phyloP scores from a whole-genome alignment of 768 basidiomycete genomes.

The Termitomyces sp. region DNA sequence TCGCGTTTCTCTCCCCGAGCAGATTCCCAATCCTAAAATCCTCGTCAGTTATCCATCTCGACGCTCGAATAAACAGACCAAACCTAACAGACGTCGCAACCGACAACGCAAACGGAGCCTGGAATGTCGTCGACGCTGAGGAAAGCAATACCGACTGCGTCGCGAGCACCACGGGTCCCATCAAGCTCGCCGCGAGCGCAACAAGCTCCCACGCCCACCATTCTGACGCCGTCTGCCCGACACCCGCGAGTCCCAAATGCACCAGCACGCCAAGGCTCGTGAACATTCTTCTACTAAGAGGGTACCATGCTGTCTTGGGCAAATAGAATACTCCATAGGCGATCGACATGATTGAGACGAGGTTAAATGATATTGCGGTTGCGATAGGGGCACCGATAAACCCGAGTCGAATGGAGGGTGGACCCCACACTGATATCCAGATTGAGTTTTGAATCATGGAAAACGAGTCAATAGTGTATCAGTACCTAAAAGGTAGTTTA shows the following conservation, averaged over 20 bases:
- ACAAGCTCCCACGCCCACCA: conserved; percentile 98
- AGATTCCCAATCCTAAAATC: conserved; percentile 74
- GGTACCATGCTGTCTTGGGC: conserved; percentile 78
- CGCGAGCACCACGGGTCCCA: conserved; percentile 79
- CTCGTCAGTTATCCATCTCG: not conserved
- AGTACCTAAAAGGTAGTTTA: conserved; percentile 82
- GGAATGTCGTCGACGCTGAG: conserved; percentile 71
- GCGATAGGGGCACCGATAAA: conserved; percentile 92
- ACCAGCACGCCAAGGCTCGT: conserved; percentile 62
- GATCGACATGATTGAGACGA: conserved; percentile 62
- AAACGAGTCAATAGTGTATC: conserved; percentile 4
- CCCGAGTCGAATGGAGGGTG: conserved; percentile 68
- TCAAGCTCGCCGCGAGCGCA: conserved; percentile 48
- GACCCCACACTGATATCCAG: conserved; percentile 66
- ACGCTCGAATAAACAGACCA: conserved; percentile 4
- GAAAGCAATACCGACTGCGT: conserved; percentile 83
- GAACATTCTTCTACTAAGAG: conserved; percentile 58
- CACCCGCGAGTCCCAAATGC: conserved; percentile 76
- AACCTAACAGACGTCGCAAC: conserved; percentile 85
- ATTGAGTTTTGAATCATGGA: not conserved
- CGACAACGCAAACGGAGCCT: conserved; percentile 78
- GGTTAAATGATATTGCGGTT: conserved; percentile 83
- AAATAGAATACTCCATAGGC: conserved; percentile 58
- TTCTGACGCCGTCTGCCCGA: conserved; percentile 82
- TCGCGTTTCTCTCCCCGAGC: conserved; percentile 72